These are phyloP conservation scores for Oropetium thomaeum DNA, from an alignment of 176 grass and related monocot species.

Conservation along the genomic window DNA sequence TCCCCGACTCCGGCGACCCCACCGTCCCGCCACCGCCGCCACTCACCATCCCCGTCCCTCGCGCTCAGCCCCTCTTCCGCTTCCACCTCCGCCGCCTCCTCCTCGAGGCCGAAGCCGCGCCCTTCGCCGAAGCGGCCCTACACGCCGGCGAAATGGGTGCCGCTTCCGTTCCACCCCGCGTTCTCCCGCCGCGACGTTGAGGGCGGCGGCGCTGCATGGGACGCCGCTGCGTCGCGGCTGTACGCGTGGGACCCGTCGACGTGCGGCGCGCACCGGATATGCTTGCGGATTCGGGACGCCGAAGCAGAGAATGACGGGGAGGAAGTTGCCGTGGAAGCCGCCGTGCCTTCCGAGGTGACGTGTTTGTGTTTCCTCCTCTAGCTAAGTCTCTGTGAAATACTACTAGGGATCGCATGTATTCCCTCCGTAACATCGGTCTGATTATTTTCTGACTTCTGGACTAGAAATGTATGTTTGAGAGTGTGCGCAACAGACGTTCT, in stretches of 20 bases:
- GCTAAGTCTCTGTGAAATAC: not conserved
- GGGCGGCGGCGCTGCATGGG: slow-evolving; percentile 56
- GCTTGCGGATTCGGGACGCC: slow-evolving; percentile 60
- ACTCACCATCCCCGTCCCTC: slow-evolving; percentile 46
- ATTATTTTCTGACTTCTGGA: not conserved
- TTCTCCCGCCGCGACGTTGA: slow-evolving; percentile 15
- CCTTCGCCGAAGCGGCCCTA: slow-evolving; percentile 43
- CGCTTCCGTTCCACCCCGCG: slow-evolving; percentile 35
- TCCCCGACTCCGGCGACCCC: slow-evolving; percentile 21
- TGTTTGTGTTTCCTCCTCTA: not conserved
- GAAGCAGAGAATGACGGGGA: slow-evolving; percentile 36
- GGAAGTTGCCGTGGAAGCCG: slow-evolving; percentile 59
- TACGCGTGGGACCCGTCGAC: slow-evolving; percentile 66
- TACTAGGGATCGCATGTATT: slow-evolving; percentile 6
- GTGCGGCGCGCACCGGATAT: slow-evolving; percentile 54
- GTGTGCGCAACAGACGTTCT: not conserved
- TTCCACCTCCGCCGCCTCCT: slow-evolving; percentile 28
- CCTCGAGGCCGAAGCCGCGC: slow-evolving; percentile 42
- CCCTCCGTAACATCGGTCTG: not conserved
- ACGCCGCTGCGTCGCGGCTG: slow-evolving; percentile 59
- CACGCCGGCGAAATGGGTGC: slow-evolving; percentile 52
- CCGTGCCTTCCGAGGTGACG: slow-evolving; percentile 75
- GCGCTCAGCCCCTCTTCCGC: slow-evolving; percentile 41
- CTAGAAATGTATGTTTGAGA: not conserved
- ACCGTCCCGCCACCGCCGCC: slow-evolving; percentile 31